Percentiles rank a stretch among this genome's conserved stretches.
These are phyloP conservation scores for Uncinocarpus reesii DNA, from an alignment of 2,329 filamentous ascomycete genomes.

Conservation along the genomic window DNA sequence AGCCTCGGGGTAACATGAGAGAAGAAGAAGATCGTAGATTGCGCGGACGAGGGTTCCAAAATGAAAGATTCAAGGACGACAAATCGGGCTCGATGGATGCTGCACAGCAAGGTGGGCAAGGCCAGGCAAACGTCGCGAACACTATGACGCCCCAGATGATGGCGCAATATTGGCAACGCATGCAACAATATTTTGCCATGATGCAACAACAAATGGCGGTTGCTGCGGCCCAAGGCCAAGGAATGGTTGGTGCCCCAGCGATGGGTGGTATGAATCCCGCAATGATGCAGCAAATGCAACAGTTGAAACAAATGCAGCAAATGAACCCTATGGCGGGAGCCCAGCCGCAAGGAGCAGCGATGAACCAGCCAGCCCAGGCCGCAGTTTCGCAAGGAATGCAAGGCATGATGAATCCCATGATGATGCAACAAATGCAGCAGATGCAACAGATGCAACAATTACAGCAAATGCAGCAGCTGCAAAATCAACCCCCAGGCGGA, in stretches of 20 bases:
- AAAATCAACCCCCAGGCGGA: constrained; percentile 37
- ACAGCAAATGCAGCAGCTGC: constrained; percentile 42
- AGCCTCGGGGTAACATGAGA: constrained; percentile 85
- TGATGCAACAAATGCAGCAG: constrained; percentile 56
- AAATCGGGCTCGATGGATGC: constrained; percentile 30
- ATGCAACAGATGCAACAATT: constrained; percentile 66
- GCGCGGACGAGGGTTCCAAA: constrained; percentile 39
- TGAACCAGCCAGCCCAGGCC: constrained; percentile 30
- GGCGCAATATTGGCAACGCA: constrained; percentile 96
- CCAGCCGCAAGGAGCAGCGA: constrained; percentile 26
- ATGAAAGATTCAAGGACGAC: constrained; percentile 34
- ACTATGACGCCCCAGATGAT: constrained; percentile 94
- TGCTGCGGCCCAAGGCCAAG: constrained; percentile 36
- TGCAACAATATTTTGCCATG: constrained; percentile 94
- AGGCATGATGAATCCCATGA: constrained; percentile 57
- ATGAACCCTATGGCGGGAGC: constrained; percentile 48
- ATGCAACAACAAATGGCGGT: constrained; percentile 83
- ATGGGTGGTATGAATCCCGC: constrained; percentile 60
- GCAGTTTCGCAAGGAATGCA: constrained; percentile 47
- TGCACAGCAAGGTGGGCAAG: constrained; percentile 39
- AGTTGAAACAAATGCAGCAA: constrained; percentile 56
- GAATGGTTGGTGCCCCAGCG: constrained; percentile 53
- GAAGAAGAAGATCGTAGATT: constrained; percentile 68
- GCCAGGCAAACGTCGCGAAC: constrained; percentile 33
- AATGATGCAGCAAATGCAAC: constrained; percentile 66